Evolutionary conservation across 176 grass and related monocot species (phyloP), one percentile per base, ranked within the genome.

Genomic region (Cenchrus fungigraminus): DNA sequence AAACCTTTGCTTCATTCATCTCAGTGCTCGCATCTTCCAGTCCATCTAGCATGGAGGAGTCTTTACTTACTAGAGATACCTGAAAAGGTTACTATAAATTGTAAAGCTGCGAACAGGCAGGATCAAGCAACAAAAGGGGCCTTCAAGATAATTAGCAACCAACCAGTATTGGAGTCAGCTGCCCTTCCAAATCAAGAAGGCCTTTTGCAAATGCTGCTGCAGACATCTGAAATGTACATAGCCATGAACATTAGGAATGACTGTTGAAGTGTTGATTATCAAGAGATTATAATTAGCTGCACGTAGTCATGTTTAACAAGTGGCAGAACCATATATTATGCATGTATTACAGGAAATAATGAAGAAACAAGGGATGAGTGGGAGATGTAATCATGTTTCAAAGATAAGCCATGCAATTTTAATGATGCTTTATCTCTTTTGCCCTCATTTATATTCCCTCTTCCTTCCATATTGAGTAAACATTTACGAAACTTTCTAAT

Each of bases 171-270:
- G 97, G 97, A 91, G 97, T 99, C 80, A 99, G 84, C 76, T 99
- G 91, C 71, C 97, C 97, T 79, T 99, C 97, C 86, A 99, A 92
- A 91, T 99, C 97, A 89, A 99, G 97, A 88, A 99, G 97, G 45
- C 97, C 97, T 94, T 99, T 99, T 49, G 97, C 97, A 96, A 99
- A 99, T 84, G 97, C 97, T 70, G 97, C 93, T 57, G 97, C 97
- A 71, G 97, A 99, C 97, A 99, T 99, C 93, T 99, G 84, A 76
- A 55, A 61, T 53, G 19, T 54, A 69, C 22, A 87, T 54, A 31
- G 62, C 69, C 42, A 59, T 79, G 56, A 84, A 64, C 12, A 83
- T 83, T 40, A 61, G 22, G 31, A 76, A 68, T 31, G 60, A 59
- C 42, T 49, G 71, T 82, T 70, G 34, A 34, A 34, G 34, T 45